These are phyloP conservation scores for Jaltomata sinuosa DNA, from an alignment of 257 asterid genomes.

Conservation along the genomic window DNA sequence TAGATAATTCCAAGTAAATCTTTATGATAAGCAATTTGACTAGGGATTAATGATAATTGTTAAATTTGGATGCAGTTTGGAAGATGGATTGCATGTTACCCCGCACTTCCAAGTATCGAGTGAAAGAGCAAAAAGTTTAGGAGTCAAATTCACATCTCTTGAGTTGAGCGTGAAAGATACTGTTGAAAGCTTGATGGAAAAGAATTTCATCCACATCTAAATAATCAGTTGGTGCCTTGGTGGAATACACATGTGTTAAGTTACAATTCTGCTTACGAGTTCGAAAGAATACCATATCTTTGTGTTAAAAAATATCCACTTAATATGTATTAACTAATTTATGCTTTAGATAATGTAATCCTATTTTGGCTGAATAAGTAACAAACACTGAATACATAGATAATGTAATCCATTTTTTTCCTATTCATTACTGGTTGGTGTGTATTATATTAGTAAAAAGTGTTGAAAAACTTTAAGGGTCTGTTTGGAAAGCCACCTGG, in stretches of 20 bases:
- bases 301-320: too few species aligned
- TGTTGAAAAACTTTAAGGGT: too few species aligned
- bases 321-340: background rate
- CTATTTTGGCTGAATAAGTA: background rate
- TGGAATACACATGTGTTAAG: background rate
- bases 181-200: conserved; percentile 26
- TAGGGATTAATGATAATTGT: background rate
- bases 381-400: background rate
- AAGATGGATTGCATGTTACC: background rate
- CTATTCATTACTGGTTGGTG: too few species aligned
- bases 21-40: background rate
- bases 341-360: background rate
- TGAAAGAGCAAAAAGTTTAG: conserved; percentile 33
- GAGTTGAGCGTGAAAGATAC: conserved; percentile 40
- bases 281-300: too few species aligned
- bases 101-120: conserved; percentile 26
- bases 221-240: background rate
- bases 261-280: background rate
- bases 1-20: too few species aligned
- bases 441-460: too few species aligned
- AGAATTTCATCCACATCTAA: conserved; percentile 12
- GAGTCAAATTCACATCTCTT: conserved; percentile 26
- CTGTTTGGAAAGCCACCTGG: too few species aligned
- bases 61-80: conserved; percentile 12
- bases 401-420: too few species aligned